Conservation (phyloP, 495 filamentous ascomycete species). For the Penicillium antarcticum region DNA sequence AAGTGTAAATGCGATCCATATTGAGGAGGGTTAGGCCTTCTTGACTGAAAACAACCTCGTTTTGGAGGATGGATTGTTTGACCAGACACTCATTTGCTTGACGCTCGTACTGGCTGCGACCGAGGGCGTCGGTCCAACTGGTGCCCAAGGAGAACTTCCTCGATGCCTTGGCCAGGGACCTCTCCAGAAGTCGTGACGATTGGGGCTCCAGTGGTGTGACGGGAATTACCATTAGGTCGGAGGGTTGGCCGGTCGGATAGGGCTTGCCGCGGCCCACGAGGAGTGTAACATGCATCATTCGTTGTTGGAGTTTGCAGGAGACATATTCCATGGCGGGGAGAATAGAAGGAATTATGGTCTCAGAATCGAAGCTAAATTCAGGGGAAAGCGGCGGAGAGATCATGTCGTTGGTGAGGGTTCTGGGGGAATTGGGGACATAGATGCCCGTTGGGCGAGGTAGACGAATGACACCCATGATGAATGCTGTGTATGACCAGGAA, state of each 20-base stretch:
- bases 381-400: slow-evolving; percentile 45
- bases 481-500: neutral
- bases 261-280: slow-evolving; percentile 47
- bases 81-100: slow-evolving; percentile 52
- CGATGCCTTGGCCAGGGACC: slow-evolving; percentile 39
- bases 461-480: slow-evolving; percentile 42
- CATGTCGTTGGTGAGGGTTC: slow-evolving; percentile 40
- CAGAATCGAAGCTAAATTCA: slow-evolving; percentile 41
- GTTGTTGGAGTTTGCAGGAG: slow-evolving; percentile 44
- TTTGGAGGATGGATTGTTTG: slow-evolving; percentile 62
- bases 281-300: slow-evolving; percentile 45
- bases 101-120: slow-evolving; percentile 35
- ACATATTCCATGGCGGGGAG: slow-evolving; percentile 49
- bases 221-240: slow-evolving; percentile 46
- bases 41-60: slow-evolving; percentile 67
- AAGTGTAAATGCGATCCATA: slow-evolving; percentile 70
- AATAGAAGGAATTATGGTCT: slow-evolving; percentile 37
- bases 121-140: slow-evolving; percentile 42
- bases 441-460: slow-evolving; percentile 41
- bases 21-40: slow-evolving; percentile 65
- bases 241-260: slow-evolving; percentile 37
- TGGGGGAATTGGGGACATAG: slow-evolving; percentile 37
- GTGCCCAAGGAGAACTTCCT: slow-evolving; percentile 42
- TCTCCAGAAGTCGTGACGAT: slow-evolving; percentile 37
- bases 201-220: slow-evolving; percentile 35